Evolutionary conservation across 192 early-diverging fungal genomes (phyloP).

Genomic region (Chytriomyces sp.): DNA sequence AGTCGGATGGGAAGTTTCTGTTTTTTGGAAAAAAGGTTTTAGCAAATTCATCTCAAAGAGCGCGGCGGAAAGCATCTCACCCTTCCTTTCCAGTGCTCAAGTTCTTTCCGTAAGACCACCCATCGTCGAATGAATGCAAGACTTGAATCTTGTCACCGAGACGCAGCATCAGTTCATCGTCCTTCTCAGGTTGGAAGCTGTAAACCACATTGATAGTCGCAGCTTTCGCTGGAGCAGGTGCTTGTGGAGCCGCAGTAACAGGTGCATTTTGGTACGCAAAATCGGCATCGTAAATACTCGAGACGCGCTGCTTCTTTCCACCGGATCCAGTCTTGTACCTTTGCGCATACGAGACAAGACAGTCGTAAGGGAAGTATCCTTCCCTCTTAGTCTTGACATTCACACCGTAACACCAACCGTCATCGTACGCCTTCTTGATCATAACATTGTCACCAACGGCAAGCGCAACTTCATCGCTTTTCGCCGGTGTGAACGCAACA

Average conservation of each 20-base stretch:
- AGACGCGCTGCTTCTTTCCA: slow-evolving; percentile 11
- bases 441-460: not conserved
- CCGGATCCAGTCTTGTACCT: not conserved
- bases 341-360: not conserved
- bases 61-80: too few relatives aligned
- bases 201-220: not conserved
- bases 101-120: slow-evolving; percentile 5
- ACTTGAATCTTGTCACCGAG: slow-evolving; percentile 17
- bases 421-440: not conserved
- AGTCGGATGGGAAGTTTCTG: slow-evolving; percentile 14
- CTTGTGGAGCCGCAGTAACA: not conserved
- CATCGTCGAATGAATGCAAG: slow-evolving; percentile 30
- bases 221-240: not conserved
- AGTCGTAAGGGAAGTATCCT: not conserved
- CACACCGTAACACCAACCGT: slow-evolving; percentile 8
- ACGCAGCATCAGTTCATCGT: slow-evolving; percentile 4
- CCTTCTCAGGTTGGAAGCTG: not conserved
- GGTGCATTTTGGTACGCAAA: not conserved
- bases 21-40: too few relatives aligned
- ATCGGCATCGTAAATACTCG: slow-evolving; percentile 1
- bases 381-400: not conserved
- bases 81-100: not conserved
- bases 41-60: too few relatives aligned
- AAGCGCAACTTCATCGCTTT: not conserved
- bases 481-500: not conserved